phyloP scores from a whole-genome alignment of 805 yeast genomes.

The Teunomyces lycoperdinae region DNA sequence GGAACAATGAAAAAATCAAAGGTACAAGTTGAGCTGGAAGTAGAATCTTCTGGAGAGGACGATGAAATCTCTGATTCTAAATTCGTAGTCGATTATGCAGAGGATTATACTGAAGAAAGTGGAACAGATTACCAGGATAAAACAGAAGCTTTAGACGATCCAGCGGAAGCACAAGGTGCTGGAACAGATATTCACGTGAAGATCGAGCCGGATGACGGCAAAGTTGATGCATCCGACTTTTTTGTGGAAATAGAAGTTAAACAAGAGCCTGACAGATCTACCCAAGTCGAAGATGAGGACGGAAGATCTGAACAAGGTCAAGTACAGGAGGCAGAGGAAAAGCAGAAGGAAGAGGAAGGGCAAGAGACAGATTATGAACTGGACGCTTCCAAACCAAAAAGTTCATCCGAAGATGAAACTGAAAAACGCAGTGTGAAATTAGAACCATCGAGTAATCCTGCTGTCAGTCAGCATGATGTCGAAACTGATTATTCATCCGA shows the following conservation, averaged over 20 bases:
- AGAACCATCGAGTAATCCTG: background rate
- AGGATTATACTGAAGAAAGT: conserved; percentile 4
- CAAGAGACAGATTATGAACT: conserved; percentile 1
- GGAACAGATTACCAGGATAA: background rate
- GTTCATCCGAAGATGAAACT: background rate
- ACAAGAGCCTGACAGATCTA: background rate
- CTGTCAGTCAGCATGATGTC: background rate
- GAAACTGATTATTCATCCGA: conserved; percentile 6
- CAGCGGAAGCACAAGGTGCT: background rate
- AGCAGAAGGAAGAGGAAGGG: conserved; percentile 9
- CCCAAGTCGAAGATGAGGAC: background rate
- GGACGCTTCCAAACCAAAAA: background rate
- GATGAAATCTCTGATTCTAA: background rate
- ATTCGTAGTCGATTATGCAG: background rate
- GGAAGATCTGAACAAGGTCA: conserved; percentile 2
- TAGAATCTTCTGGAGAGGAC: conserved; percentile 3
- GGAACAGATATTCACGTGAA: background rate
- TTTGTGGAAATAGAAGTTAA: background rate
- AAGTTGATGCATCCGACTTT: background rate
- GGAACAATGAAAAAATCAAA: conserved; percentile 2
- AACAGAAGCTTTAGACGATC: background rate
- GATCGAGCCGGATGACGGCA: conserved; percentile 6
- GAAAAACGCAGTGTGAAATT: background rate
- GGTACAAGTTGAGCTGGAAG: conserved; percentile 8
- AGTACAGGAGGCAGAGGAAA: conserved; percentile 5